These are phyloP conservation scores for Fusarium gaditjirri DNA, from an alignment of 2,329 filamentous ascomycete genomes.

Conservation along the genomic window DNA sequence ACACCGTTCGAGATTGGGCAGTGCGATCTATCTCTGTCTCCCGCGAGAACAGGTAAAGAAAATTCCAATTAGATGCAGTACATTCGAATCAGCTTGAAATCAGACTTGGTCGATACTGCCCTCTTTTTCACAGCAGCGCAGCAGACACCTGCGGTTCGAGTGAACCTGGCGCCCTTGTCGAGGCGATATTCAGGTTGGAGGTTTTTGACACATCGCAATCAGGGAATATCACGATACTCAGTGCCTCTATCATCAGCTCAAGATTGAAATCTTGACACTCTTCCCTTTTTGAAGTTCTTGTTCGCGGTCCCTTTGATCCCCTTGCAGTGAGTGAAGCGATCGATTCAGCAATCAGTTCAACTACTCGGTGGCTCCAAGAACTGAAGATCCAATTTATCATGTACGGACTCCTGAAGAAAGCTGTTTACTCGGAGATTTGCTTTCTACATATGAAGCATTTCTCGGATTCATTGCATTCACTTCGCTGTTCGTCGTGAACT, in stretches of 20 bases:
- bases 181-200: rapidly evolving
- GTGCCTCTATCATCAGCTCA: too few relatives aligned
- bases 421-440: rapidly evolving
- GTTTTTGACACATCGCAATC: background rate
- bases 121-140: background rate
- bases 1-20: background rate
- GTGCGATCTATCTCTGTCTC: background rate
- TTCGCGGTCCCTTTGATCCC: background rate
- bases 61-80: background rate
- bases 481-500: rapidly evolving
- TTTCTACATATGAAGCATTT: rapidly evolving
- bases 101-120: background rate
- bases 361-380: background rate
- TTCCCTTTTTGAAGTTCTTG: background rate
- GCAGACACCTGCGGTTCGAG: background rate
- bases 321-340: too few relatives aligned
- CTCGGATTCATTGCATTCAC: rapidly evolving
- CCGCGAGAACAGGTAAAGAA: background rate
- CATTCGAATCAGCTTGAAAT: background rate
- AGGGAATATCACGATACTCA: rapidly evolving
- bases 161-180: too few relatives aligned
- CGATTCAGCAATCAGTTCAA: background rate
- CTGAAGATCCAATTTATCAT: rapidly evolving
- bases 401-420: rapidly evolving
- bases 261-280: rapidly evolving